Conservation (phyloP, 2,329 filamentous ascomycete genomes). For the Penicillium digitatum region DNA sequence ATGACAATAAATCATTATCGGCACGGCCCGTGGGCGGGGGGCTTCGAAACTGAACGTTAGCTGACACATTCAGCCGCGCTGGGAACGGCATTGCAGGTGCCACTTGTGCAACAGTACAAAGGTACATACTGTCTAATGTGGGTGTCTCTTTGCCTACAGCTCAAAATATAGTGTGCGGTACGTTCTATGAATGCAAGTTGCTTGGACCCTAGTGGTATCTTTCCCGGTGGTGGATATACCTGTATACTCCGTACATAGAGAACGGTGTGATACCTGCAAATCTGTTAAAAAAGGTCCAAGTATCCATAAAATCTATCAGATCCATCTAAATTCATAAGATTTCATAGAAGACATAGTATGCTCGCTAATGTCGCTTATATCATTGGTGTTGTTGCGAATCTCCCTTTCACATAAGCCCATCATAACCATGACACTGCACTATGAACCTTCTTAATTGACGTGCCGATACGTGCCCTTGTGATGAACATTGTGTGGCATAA, state of each 20-base stretch:
- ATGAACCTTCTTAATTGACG: background rate
- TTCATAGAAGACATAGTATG: background rate
- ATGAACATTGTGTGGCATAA: background rate
- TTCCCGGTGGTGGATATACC: background rate
- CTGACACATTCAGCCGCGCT: background rate
- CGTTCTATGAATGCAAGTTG: background rate
- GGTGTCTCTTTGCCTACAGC: background rate
- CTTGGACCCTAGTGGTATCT: background rate
- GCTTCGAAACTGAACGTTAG: background rate
- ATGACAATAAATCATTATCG: background rate
- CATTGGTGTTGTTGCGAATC: conserved; percentile 5
- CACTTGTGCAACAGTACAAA: conserved; percentile 2
- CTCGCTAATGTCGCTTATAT: background rate
- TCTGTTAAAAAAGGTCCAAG: no score
- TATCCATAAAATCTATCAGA: no score
- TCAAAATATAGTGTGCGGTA: background rate
- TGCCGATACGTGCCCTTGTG: background rate
- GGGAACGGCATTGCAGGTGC: conserved; percentile 13
- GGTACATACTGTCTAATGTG: background rate
- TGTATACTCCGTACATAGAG: background rate
- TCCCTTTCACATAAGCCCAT: background rate
- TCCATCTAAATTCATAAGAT: background rate
- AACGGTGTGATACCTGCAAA: background rate
- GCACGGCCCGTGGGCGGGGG: conserved; percentile 6
- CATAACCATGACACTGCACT: background rate